A percentile compares a stretch with the other conserved stretches of the same genome.
Evolutionary conservation across 2,329 filamentous ascomycete species (phyloP).

Genomic region (Alternaria dauci): DNA sequence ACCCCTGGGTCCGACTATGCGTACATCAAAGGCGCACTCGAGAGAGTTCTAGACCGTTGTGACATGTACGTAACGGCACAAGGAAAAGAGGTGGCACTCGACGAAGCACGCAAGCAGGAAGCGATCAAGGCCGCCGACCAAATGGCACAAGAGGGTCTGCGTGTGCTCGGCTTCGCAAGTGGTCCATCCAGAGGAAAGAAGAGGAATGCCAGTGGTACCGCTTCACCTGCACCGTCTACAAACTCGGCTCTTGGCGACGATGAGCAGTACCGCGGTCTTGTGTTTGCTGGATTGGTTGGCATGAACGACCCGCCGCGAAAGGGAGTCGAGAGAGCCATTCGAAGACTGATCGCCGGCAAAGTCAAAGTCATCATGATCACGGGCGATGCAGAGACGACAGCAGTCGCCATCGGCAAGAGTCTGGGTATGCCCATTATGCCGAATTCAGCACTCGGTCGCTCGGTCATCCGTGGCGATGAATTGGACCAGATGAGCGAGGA

Average conservation of each 20-base stretch:
- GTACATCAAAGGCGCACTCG: conserved; percentile 95
- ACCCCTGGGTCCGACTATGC: conserved; percentile 75
- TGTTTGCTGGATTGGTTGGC: conserved; percentile 90
- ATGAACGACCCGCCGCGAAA: conserved; percentile 97
- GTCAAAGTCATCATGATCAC: conserved; percentile 99
- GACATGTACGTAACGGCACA: conserved; percentile 90
- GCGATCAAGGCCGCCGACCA: conserved; percentile 80
- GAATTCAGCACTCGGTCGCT: conserved; percentile 65
- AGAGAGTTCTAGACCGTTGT: conserved; percentile 84
- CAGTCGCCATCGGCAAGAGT: conserved; percentile 90
- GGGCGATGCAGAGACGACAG: conserved; percentile 93
- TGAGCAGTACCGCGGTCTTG: conserved; percentile 81
- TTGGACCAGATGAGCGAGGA: conserved; percentile 90
- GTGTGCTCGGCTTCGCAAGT: conserved; percentile 93
- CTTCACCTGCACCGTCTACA: conserved; percentile 36
- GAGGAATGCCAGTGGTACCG: conserved; percentile 43
- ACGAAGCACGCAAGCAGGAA: conserved; percentile 76
- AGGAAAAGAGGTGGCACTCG: conserved; percentile 84
- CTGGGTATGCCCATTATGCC: conserved; percentile 88
- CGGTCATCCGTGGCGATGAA: conserved; percentile 87
- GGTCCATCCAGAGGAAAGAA: conserved; percentile 63
- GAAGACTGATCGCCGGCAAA: conserved; percentile 88
- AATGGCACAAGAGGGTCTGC: conserved; percentile 88
- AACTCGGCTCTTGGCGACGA: conserved; percentile 61
- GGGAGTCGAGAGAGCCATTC: conserved; percentile 87